A percentile compares a stretch with the other conserved stretches of the same genome.
phyloP scores from a whole-genome alignment of 371 early-diverging fungal species.

The Mucor mucedo region DNA sequence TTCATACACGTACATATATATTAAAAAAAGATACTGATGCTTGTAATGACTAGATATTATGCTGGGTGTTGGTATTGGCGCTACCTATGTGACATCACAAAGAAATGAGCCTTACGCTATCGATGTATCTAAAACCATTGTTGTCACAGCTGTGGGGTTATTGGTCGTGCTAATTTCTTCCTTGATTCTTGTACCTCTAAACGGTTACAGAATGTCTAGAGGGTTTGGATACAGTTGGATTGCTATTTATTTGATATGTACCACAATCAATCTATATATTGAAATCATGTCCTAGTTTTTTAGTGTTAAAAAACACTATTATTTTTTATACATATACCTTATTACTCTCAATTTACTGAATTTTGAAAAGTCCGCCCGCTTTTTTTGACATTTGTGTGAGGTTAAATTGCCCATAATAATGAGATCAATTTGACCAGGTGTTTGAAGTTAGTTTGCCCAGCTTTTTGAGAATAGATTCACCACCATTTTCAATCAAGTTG shows the following conservation, averaged over 20 bases:
- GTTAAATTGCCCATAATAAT: too few relatives aligned
- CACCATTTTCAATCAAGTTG: not conserved
- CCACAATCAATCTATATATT: slow-evolving; percentile 53
- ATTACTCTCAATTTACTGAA: not conserved
- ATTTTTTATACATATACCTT: slow-evolving; percentile 1
- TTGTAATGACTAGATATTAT: slow-evolving; percentile 59
- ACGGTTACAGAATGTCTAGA: slow-evolving; percentile 56
- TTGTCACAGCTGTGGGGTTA: slow-evolving; percentile 58
- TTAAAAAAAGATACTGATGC: not conserved
- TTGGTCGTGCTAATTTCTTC: slow-evolving; percentile 50
- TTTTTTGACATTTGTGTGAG: too few relatives aligned
- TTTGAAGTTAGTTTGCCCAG: not conserved
- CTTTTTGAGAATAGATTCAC: not conserved
- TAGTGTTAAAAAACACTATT: not conserved
- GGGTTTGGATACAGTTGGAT: slow-evolving; percentile 60
- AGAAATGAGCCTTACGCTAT: slow-evolving; percentile 52
- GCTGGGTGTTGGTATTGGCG: slow-evolving; percentile 77
- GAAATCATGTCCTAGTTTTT: slow-evolving; percentile 40
- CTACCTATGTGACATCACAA: slow-evolving; percentile 58
- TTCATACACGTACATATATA: not conserved
- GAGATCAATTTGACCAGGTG: slow-evolving; percentile 1
- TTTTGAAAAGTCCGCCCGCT: too few relatives aligned
- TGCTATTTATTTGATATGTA: slow-evolving; percentile 55
- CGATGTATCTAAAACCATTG: slow-evolving; percentile 55
- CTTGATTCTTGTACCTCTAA: slow-evolving; percentile 58